Base-by-base conservation (phyloP, 1,284 basidiomycete species). In the Pseudozyma flocculosa region DNA sequence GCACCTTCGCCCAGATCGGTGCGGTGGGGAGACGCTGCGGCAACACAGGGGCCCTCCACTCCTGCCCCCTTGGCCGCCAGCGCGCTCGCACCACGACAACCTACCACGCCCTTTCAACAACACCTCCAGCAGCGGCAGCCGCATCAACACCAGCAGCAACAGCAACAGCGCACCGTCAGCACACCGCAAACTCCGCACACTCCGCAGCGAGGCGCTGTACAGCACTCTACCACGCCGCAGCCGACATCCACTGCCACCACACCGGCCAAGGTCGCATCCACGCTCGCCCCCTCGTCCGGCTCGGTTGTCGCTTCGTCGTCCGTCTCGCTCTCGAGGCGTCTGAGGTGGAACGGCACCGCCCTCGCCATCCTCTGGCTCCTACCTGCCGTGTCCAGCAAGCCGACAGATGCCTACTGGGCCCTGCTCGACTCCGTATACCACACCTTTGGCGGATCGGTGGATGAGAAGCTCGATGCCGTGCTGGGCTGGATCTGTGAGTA, bases 301-400 rank as follows among this genome's bases (percentile, higher is more conserved):
- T 11, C 32, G 10, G 15, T 13, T 11, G 32, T 17, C 11, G 4
- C 32, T 5, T 4, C 32, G 32, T 34, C 32, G 32, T 34, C 32
- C 11, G 11, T 34, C 32, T 11, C 32, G 32, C 32, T 34, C 32
- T 34, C 32, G 10, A 34, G 32, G 32, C 17, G 62, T 13, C n/a
- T 61, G 29, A 50, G 48, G 18, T 65, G 62, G 62, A 65, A 65
- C n/a, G 22, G 50, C 1, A 18, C 36, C 10, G 57, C 57, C 4
- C 49, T 65, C 3, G 54, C 37, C 1, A 7, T 61, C 22, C 36
- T 65, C 15, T 65, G 62, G 62, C 48, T 65, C 15, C 36, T 51
- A 11, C 62, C 62, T 1, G 44, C 47, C 9, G 34, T 65, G 0
- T 49, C 57, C 4, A 45, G 30, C 26, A 38, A 32, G 10, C 62